A percentile compares a stretch with the other conserved stretches of the same genome.
phyloP scores from a whole-genome alignment of 257 asterid genomes.

The Anisodus tanguticus region DNA sequence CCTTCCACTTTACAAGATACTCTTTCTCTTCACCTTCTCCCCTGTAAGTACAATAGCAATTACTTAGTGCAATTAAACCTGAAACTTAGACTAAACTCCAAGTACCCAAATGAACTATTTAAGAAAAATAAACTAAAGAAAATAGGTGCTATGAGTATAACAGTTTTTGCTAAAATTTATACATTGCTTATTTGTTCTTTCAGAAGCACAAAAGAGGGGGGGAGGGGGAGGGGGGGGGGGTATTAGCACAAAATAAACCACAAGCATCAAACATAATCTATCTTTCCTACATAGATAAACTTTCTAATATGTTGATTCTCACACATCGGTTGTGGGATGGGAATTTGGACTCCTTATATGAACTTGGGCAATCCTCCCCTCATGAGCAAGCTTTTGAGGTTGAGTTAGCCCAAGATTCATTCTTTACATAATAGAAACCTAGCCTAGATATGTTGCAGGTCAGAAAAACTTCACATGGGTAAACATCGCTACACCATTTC shows the following conservation, averaged over 20 bases:
- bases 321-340: too few species aligned
- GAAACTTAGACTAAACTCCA: not conserved
- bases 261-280: not conserved
- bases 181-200: conserved; percentile 14
- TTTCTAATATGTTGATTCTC: not conserved
- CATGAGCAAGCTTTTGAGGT: too few species aligned
- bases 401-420: too few species aligned
- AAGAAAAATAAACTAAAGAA: not conserved
- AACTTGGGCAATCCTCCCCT: too few species aligned
- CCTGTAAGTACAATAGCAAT: conserved; percentile 40
- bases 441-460: not conserved
- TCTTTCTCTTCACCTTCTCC: conserved; percentile 73
- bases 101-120: conserved; percentile 10
- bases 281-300: not conserved
- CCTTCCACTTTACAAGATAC: conserved; percentile 98
- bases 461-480: not conserved
- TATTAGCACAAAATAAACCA: not conserved
- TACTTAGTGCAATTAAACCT: conserved; percentile 6
- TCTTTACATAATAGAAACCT: not conserved
- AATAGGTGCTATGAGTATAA: not conserved
- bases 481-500: not conserved
- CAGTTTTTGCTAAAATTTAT: not conserved
- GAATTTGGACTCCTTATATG: too few species aligned
- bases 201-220: conserved; percentile 11
- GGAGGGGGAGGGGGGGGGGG: not conserved